Conservation (phyloP, 176 grass and related monocot species). For the Guadua angustifolia region DNA sequence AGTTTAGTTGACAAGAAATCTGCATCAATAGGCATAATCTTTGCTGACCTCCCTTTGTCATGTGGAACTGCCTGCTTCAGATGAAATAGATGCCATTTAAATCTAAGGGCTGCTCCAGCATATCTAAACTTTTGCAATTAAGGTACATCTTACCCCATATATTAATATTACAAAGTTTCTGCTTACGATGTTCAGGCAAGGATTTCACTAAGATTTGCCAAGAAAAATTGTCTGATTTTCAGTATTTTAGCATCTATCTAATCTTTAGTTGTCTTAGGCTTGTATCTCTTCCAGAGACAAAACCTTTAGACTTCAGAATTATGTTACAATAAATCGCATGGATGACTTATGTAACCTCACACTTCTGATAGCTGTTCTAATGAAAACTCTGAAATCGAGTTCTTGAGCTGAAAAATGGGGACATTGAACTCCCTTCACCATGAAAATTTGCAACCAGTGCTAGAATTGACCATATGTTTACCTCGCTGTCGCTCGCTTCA, state of each 20-base stretch:
- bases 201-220: neutral
- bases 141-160: neutral
- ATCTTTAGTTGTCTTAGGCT: neutral
- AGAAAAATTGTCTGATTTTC: neutral
- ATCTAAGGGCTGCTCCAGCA: neutral
- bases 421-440: neutral
- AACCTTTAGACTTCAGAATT: neutral
- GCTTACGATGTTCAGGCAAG: neutral
- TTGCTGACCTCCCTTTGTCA: slow-evolving; percentile 63
- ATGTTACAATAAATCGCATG: neutral
- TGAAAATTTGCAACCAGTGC: neutral
- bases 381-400: neutral
- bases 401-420: slow-evolving; percentile 6
- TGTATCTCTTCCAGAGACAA: neutral
- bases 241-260: neutral
- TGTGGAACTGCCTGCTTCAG: slow-evolving; percentile 45
- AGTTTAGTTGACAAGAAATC: slow-evolving; percentile 65
- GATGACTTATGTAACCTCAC: neutral
- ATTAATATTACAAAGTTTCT: neutral
- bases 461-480: slow-evolving; percentile 36
- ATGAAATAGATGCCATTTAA: slow-evolving; percentile 37
- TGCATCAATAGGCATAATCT: slow-evolving; percentile 60
- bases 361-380: neutral
- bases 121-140: neutral
- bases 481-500: slow-evolving; percentile 72